Conservation (phyloP, 371 early-diverging fungal species). For the Syncephalis plumigaleata region DNA sequence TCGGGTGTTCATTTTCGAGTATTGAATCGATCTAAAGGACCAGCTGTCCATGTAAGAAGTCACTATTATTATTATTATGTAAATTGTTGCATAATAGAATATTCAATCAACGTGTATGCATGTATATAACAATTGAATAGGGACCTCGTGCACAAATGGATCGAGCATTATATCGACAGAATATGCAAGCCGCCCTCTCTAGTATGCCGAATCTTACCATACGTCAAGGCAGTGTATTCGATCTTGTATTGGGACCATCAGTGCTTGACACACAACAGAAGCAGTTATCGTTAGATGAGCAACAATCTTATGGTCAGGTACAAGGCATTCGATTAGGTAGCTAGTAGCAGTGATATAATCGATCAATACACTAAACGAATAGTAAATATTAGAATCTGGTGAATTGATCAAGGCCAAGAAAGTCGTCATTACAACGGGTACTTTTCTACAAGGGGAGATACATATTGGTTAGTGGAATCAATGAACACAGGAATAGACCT, state of each 20-base stretch:
- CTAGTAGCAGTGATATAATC: too few relatives aligned
- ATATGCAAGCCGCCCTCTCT: constrained; percentile 42
- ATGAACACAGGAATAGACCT: neutral
- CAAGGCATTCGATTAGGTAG: constrained; percentile 19
- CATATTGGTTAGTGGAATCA: constrained; percentile 29
- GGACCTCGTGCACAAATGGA: constrained; percentile 78
- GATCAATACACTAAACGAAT: neutral
- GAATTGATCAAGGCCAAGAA: constrained; percentile 46
- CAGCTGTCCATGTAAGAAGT: constrained; percentile 66
- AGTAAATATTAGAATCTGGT: constrained; percentile 26
- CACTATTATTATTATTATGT: too few relatives aligned
- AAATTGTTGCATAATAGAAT: too few relatives aligned
- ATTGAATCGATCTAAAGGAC: constrained; percentile 71
- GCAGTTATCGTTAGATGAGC: neutral
- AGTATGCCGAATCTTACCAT: constrained; percentile 54
- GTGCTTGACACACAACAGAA: constrained; percentile 4
- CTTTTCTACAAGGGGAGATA: constrained; percentile 72
- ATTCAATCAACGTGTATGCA: too few relatives aligned
- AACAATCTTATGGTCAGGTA: constrained; percentile 14
- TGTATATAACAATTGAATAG: too few relatives aligned
- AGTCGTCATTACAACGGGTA: constrained; percentile 72
- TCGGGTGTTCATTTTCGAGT: constrained; percentile 77
- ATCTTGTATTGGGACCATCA: constrained; percentile 35
- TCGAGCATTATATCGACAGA: constrained; percentile 53
- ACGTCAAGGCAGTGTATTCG: constrained; percentile 48